Evolutionary conservation across 192 early-diverging fungal species (phyloP), one percentile per base, ranked within the genome.

Genomic region (Linnemannia exigua): DNA sequence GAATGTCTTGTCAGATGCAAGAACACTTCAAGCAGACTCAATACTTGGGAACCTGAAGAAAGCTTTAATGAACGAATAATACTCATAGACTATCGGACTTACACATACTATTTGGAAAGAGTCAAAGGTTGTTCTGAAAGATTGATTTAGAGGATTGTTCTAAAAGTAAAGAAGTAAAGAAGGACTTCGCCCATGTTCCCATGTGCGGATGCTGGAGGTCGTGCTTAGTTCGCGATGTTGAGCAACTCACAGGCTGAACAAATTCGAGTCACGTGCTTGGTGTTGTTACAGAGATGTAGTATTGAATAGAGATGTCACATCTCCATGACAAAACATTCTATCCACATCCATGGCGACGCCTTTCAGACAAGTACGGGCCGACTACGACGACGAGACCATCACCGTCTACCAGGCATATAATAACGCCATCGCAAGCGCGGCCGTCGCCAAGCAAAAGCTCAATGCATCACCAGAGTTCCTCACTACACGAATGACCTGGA

Each of bases 401-500:
- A 70, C 81, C n/a, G 89, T 89, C 63, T 89, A 89, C 47, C 89
- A 89, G 76, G 89, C 89, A 33, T 89, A 74, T 75, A 79, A 87
- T 16, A 46, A 31, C 33, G 74, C 74, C 25, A 89, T 89, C 41
- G 89, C 81, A 17, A 35, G 69, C 7, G 84, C 80, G 46, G 89
- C 89, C 46, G 71, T 80, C 36, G 31, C 74, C 70, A 22, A 89
- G 70, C 87, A 88, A 79, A 88, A 73, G 69, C 87, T 89, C 61
- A 74, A 72, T 66, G 89, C 88, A 0, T 67, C 74, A 47, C 74
- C 80, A 17, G 79, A 76, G 25, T 90, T 88, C 84, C 80, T 77
- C 35, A 47, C 58, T 52, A 80, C 52, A 38, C 84, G 89, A 20
- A 90, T 89, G 88, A 90, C 89, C 11, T 90, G 89, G 89, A 87